These are phyloP conservation scores for Fusarium proliferatum DNA, from an alignment of 2,329 filamentous ascomycete species.

Conservation along the genomic window DNA sequence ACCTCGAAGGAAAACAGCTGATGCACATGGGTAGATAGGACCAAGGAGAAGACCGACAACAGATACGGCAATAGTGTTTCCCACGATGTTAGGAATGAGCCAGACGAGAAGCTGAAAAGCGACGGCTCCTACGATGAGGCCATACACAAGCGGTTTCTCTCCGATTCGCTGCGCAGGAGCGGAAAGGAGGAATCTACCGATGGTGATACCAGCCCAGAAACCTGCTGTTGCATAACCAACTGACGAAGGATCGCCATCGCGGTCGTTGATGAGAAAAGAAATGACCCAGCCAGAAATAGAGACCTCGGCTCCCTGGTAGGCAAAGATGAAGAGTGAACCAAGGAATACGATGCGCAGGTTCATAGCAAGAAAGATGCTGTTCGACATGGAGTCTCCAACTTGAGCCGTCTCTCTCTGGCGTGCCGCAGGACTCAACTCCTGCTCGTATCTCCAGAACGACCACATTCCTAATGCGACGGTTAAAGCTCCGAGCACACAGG, in stretches of 20 bases:
- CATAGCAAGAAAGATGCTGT: slow-evolving; percentile 61
- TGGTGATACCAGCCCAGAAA: slow-evolving; percentile 79
- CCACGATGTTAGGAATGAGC: slow-evolving; percentile 80
- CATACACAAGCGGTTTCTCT: slow-evolving; percentile 76
- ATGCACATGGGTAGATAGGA: slow-evolving; percentile 81
- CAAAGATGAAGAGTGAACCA: slow-evolving; percentile 84
- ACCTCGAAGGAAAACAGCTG: slow-evolving; percentile 70
- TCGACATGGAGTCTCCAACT: slow-evolving; percentile 45
- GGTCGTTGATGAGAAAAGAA: slow-evolving; percentile 80
- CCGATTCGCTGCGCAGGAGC: slow-evolving; percentile 74
- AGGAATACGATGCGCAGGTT: slow-evolving; percentile 72
- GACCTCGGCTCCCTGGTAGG: slow-evolving; percentile 87
- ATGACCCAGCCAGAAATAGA: slow-evolving; percentile 89
- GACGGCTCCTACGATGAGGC: slow-evolving; percentile 69
- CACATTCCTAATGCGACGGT: slow-evolving; percentile 71
- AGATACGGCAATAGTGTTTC: slow-evolving; percentile 73
- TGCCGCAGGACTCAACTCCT: slow-evolving; percentile 60
- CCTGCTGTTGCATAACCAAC: slow-evolving; percentile 85
- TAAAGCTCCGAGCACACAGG: slow-evolving; percentile 66
- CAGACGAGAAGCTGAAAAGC: slow-evolving; percentile 82
- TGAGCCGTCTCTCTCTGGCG: slow-evolving; percentile 46
- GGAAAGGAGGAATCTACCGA: slow-evolving; percentile 78
- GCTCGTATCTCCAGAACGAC: slow-evolving; percentile 77
- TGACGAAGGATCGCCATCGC: slow-evolving; percentile 73
- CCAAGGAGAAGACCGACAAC: slow-evolving; percentile 81